These are phyloP conservation scores for Canavalia gladiata DNA, from an alignment of 306 rosid species.

Conservation along the genomic window DNA sequence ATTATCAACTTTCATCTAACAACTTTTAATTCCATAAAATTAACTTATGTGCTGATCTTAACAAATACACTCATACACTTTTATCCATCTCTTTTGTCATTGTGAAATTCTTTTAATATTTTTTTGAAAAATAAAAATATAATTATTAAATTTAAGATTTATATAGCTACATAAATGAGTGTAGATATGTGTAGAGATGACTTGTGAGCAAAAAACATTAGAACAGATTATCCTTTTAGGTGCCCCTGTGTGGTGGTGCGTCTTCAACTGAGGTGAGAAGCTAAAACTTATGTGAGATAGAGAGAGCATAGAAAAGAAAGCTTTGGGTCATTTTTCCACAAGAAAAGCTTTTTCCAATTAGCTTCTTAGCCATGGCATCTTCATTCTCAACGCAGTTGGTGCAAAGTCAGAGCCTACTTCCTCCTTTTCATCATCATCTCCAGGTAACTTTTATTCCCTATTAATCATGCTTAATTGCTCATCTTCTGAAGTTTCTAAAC, in stretches of 20 bases:
- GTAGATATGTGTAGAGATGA: too few relatives aligned
- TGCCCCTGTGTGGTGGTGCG: conserved; percentile 29
- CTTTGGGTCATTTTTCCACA: not conserved
- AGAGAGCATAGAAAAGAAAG: not conserved
- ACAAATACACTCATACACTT: too few relatives aligned
- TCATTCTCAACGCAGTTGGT: conserved; percentile 56
- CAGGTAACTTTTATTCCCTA: conserved; percentile 54
- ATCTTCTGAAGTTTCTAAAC: not conserved
- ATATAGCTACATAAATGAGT: too few relatives aligned
- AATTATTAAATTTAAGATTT: too few relatives aligned
- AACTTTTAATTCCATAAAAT: too few relatives aligned
- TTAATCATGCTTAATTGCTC: not conserved
- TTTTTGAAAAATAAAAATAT: too few relatives aligned
- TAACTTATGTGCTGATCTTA: too few relatives aligned
- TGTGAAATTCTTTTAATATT: too few relatives aligned
- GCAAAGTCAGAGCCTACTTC: conserved; percentile 50
- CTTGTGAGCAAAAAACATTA: not conserved
- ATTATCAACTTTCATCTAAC: too few relatives aligned
- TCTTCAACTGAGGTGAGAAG: conserved; percentile 8
- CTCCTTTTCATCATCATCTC: conserved; percentile 50
- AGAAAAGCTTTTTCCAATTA: not conserved
- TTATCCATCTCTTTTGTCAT: too few relatives aligned
- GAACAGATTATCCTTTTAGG: conserved; percentile 32
- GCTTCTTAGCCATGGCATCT: conserved; percentile 50
- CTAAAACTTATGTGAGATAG: not conserved